Base-by-base conservation (phyloP, 345 rosid genomes). In the Arabidopsis suecica region DNA sequence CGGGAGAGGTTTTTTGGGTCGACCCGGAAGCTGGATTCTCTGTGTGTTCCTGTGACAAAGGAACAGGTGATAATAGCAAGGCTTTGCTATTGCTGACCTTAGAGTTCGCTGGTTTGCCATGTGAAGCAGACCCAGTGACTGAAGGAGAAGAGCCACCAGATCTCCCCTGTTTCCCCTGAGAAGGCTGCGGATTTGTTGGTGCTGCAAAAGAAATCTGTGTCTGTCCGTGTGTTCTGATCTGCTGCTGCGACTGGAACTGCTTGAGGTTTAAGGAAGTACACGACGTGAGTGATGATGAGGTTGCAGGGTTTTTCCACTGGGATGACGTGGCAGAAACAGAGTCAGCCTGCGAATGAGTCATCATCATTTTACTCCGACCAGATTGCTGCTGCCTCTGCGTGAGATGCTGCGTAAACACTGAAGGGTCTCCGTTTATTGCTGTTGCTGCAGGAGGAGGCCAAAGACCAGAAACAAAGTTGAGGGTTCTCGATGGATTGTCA, bases 171-270 rank as follows among this genome's bases (percentile, higher is more conserved):
- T 82, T 83, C 74, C 68, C 83, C 50, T 69, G 80, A 22, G 72
- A 55, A 63, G 65, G 38, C 44, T 64, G 68, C 53, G 75, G 58
- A 81, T 81, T 80, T 51, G 77, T 33, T 42, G 79, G 78, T 70
- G 61, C 64, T 54, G 79, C 88, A 50, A 86, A 86, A 12, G 84
- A 88, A 70, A 88, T 86, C 72, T 84, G 88, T 41, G 80, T 80
- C 48, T 72, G 81, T 71, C 88, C 83, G 13, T 81, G 83, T 33
- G 81, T 47, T 81, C 77, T 78, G 38, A 49, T 75, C 77, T 72
- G 87, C 53, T 69, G 88, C 76, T 73, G 86, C 33, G 72, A 41
- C 67, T 85, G 65, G 72, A 66, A 64, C 75, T 68, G 80, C 78
- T 84, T 80, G 16, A 71, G 62, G 12, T 68, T 48, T 22, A 79